Evolutionary conservation across 139 green algal species (phyloP).

Genomic region (Chlamydomonas sp.): DNA sequence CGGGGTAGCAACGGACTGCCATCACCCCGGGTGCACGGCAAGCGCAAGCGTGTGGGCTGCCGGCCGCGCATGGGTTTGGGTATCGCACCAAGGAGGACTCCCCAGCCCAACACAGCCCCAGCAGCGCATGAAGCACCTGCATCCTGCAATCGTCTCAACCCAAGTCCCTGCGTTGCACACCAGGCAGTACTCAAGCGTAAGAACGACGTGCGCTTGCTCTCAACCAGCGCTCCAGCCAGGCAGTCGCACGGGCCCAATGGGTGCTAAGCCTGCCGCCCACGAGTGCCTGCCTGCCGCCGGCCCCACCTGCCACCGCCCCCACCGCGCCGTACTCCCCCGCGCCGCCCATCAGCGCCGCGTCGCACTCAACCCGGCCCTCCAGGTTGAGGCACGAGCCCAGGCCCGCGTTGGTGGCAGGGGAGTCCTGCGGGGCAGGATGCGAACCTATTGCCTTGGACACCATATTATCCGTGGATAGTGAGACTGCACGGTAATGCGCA

Average conservation of each 20-base stretch:
- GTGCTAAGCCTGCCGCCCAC: too few relatives aligned
- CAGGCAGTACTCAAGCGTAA: background rate
- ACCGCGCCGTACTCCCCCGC: conserved; percentile 75
- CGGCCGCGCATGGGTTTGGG: too few relatives aligned
- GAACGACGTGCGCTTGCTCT: background rate
- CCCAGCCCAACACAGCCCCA: too few relatives aligned
- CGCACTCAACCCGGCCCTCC: conserved; percentile 81
- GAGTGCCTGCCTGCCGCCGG: background rate
- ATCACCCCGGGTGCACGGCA: background rate
- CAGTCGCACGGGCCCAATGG: too few relatives aligned
- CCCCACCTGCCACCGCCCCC: conserved; percentile 71
- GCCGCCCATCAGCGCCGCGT: conserved; percentile 79
- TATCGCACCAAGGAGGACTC: too few relatives aligned
- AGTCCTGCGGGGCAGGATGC: conserved; percentile 60
- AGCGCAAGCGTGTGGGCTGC: too few relatives aligned
- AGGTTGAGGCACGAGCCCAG: conserved; percentile 80
- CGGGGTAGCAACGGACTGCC: background rate
- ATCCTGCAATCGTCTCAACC: too few relatives aligned
- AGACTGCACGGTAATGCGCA: background rate
- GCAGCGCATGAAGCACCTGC: too few relatives aligned
- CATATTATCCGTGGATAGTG: background rate
- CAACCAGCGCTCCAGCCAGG: background rate
- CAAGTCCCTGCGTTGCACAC: too few relatives aligned
- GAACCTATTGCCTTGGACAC: background rate
- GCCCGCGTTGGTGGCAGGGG: conserved; percentile 77